Evolutionary conservation across 441 rosid species (phyloP).

Genomic region (Pelargonium fulgidum): DNA sequence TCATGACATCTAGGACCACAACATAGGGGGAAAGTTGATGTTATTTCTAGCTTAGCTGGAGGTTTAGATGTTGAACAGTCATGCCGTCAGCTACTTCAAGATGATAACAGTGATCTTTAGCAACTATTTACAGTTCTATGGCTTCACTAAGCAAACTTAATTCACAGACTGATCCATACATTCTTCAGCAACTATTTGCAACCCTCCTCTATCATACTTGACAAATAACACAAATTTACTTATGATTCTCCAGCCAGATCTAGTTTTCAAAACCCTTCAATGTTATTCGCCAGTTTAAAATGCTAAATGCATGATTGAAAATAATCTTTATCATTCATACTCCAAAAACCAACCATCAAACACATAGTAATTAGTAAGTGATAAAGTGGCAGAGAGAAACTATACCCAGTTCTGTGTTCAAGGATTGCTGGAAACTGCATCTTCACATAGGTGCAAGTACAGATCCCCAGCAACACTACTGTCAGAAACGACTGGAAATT

Average conservation of each 20-base stretch:
- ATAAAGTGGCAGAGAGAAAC: not conserved
- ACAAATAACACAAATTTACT: not conserved
- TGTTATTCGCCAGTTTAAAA: not conserved
- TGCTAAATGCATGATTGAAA: not conserved
- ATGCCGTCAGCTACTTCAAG: not conserved
- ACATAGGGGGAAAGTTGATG: not conserved
- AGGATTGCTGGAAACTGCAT: constrained; percentile 94
- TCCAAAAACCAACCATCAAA: not conserved
- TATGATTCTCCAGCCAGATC: not conserved
- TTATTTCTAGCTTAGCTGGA: not conserved
- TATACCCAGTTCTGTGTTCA: constrained; percentile 83
- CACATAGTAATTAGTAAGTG: not conserved
- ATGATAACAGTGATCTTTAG: too few relatives aligned
- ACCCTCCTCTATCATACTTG: not conserved
- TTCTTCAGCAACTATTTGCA: not conserved
- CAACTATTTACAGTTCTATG: too few relatives aligned
- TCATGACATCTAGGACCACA: not conserved
- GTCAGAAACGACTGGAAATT: constrained; percentile 89
- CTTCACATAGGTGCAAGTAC: constrained; percentile 85
- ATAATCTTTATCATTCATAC: not conserved
- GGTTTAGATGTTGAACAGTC: not conserved
- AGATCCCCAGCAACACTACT: constrained; percentile 81
- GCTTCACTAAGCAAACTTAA: not conserved
- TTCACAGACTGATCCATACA: not conserved
- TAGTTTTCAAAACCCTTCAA: not conserved